These are phyloP conservation scores for Hypoxylon sp. DNA, from an alignment of 2,329 filamentous ascomycete genomes.

Conservation along the genomic window DNA sequence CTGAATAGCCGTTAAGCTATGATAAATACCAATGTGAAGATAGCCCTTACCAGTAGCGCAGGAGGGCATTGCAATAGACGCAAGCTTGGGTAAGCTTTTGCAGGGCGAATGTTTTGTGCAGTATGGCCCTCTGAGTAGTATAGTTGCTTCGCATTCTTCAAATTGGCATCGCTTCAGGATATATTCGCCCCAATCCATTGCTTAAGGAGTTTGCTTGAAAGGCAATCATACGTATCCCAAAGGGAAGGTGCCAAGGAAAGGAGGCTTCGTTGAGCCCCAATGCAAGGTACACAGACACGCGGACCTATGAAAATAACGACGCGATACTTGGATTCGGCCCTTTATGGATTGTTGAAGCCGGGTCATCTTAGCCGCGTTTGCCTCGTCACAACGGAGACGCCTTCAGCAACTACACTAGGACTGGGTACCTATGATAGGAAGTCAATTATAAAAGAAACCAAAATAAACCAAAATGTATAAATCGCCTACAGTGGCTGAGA, in stretches of 20 bases:
- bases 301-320: constrained; percentile 37
- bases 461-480: constrained; percentile 1
- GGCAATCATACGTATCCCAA: constrained; percentile 8
- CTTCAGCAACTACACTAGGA: constrained; percentile 25
- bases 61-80: background rate
- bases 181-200: constrained; percentile 38
- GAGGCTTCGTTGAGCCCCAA: constrained; percentile 28
- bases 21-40: background rate
- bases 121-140: constrained; percentile 34
- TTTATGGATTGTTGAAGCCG: constrained; percentile 38
- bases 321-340: constrained; percentile 35
- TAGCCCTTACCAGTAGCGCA: background rate
- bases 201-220: constrained; percentile 2
- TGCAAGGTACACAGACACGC: constrained; percentile 28
- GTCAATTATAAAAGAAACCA: constrained; percentile 16
- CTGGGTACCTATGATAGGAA: constrained; percentile 5
- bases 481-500: background rate
- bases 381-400: constrained; percentile 27
- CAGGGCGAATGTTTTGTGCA: constrained; percentile 36
- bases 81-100: background rate
- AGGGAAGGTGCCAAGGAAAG: constrained; percentile 8
- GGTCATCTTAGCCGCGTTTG: constrained; percentile 46
- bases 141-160: constrained; percentile 39
- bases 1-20: constrained; percentile 6
- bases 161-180: constrained; percentile 39